phyloP scores from a whole-genome alignment of 495 filamentous ascomycete genomes.

The Lepraria neglecta region DNA sequence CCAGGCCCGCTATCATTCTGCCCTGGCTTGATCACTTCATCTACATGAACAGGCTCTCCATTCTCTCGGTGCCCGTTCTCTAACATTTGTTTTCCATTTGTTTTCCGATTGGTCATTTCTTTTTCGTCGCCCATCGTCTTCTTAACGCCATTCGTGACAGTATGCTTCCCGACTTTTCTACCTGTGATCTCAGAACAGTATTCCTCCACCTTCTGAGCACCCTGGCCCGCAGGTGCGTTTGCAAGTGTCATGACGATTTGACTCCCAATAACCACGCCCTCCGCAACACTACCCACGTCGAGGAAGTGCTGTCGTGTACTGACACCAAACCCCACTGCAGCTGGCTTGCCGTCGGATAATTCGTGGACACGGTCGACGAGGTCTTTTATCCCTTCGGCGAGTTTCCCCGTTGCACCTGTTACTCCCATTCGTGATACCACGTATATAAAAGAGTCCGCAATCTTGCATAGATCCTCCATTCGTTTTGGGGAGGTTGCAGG shows the following conservation, averaged over 20 bases:
- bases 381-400: conserved; percentile 73
- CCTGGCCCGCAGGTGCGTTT: conserved; percentile 61
- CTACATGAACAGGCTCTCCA: conserved; percentile 45
- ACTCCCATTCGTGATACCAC: conserved; percentile 97
- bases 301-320: conserved; percentile 93
- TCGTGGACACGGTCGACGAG: conserved; percentile 81
- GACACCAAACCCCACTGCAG: conserved; percentile 91
- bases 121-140: conserved; percentile 53
- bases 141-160: conserved; percentile 39
- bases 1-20: conserved; percentile 54
- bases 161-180: conserved; percentile 30
- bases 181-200: conserved; percentile 81
- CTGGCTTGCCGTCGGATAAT: conserved; percentile 83
- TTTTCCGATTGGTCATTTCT: conserved; percentile 38
- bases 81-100: not conserved
- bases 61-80: conserved; percentile 32
- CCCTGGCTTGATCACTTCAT: conserved; percentile 55
- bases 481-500: conserved; percentile 86
- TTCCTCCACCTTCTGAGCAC: conserved; percentile 69
- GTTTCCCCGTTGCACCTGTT: conserved; percentile 77
- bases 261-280: conserved; percentile 96
- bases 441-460: conserved; percentile 98
- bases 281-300: conserved; percentile 71
- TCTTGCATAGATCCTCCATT: conserved; percentile 92
- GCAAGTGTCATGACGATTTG: conserved; percentile 80